phyloP scores from a whole-genome alignment of 352 stramenopile genomes.

The Phytophthora parvispora region DNA sequence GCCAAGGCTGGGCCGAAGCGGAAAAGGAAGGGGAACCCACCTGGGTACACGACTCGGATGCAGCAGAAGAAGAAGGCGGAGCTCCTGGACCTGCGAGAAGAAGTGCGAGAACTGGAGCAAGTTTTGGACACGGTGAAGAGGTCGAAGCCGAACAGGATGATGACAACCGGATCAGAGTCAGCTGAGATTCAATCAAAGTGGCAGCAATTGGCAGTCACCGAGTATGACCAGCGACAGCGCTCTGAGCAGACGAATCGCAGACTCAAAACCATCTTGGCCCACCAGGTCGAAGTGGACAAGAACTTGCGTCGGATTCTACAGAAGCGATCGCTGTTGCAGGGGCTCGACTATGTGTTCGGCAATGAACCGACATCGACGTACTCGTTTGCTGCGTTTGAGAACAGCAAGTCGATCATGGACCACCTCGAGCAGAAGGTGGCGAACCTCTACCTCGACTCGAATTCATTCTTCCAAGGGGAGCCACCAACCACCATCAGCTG shows the following conservation, averaged over 20 bases:
- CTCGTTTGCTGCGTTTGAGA: constrained; percentile 24
- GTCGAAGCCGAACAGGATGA: too few relatives aligned
- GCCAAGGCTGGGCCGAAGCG: neutral
- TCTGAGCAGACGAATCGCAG: constrained; percentile 22
- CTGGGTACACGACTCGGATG: neutral
- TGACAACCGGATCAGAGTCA: too few relatives aligned
- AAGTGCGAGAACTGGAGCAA: constrained; percentile 5
- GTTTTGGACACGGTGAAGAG: constrained; percentile 1
- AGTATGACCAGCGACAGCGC: constrained; percentile 7
- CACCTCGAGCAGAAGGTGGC: constrained; percentile 17
- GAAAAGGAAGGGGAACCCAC: neutral
- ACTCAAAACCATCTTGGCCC: constrained; percentile 15
- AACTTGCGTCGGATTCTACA: constrained; percentile 15
- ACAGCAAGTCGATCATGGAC: constrained; percentile 21
- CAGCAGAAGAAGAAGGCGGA: neutral
- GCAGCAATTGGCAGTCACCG: neutral
- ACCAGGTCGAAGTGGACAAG: constrained; percentile 19
- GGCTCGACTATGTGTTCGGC: constrained; percentile 28
- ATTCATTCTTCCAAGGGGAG: constrained; percentile 8
- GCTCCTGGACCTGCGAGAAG: neutral
- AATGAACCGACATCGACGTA: constrained; percentile 24
- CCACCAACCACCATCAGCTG: neutral
- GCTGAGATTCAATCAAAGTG: constrained; percentile 3
- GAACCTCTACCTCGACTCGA: constrained; percentile 17
- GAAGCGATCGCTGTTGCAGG: constrained; percentile 23